phyloP scores from a whole-genome alignment of 257 asterid species.

The Solanum chiquidenum region DNA sequence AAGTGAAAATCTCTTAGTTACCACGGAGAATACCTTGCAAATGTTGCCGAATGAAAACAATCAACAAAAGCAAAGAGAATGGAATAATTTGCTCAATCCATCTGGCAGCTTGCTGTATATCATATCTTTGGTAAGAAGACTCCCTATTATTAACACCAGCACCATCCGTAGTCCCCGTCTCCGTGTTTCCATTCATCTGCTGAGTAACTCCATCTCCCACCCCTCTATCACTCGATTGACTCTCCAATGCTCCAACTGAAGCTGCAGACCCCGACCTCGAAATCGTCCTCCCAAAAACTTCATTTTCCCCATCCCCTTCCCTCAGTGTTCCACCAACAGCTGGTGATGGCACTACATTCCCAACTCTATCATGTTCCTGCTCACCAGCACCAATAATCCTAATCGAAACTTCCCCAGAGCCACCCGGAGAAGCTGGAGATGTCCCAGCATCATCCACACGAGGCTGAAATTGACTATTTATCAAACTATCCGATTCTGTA shows the following conservation, averaged over 20 bases:
- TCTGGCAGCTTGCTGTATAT: slow-evolving; percentile 80
- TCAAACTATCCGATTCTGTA: slow-evolving; percentile 29
- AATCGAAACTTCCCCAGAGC: slow-evolving; percentile 65
- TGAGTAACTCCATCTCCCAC: slow-evolving; percentile 30
- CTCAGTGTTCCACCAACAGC: slow-evolving; percentile 18
- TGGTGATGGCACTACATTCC: slow-evolving; percentile 17
- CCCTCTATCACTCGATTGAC: slow-evolving; percentile 35
- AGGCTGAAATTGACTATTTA: slow-evolving; percentile 20
- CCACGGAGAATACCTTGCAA: slow-evolving; percentile 43
- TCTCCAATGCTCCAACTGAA: slow-evolving; percentile 49
- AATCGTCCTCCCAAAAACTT: slow-evolving; percentile 27
- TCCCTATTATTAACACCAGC: slow-evolving; percentile 43
- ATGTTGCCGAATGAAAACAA: slow-evolving; percentile 80
- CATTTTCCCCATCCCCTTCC: slow-evolving; percentile 21
- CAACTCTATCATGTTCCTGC: slow-evolving; percentile 38
- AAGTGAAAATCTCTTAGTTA: background rate
- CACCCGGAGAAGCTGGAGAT: slow-evolving; percentile 13
- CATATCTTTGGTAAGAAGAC: slow-evolving; percentile 85
- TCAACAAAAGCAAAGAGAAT: slow-evolving; percentile 65
- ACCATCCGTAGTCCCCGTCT: slow-evolving; percentile 37
- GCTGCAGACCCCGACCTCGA: slow-evolving; percentile 42
- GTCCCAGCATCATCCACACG: slow-evolving; percentile 20
- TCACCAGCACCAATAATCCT: slow-evolving; percentile 52
- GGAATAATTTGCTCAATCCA: slow-evolving; percentile 89
- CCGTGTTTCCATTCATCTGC: slow-evolving; percentile 15